Conservation (phyloP, 768 basidiomycete genomes). For the Trametes cinnabarina region DNA sequence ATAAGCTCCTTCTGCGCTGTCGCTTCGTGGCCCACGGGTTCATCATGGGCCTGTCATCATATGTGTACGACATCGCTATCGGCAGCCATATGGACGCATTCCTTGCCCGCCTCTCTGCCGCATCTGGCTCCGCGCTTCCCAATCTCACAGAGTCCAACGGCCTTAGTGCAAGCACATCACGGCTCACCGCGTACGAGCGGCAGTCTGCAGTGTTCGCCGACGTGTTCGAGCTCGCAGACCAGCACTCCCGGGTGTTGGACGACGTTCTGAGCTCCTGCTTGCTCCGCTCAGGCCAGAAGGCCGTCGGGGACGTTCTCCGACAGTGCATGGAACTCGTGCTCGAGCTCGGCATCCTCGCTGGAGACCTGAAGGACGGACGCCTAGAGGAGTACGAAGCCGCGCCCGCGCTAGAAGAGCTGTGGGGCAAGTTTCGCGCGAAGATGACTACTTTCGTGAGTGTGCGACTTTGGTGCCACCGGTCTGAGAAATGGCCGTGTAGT, state of each 20-base stretch:
- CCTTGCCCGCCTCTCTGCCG: conserved; percentile 31
- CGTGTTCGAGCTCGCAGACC: conserved; percentile 66
- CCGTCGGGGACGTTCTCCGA: conserved; percentile 62
- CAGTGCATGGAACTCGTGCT: conserved; percentile 63
- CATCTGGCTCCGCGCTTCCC: neutral
- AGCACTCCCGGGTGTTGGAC: conserved; percentile 69
- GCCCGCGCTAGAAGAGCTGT: conserved; percentile 52
- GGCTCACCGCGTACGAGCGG: neutral
- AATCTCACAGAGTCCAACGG: neutral
- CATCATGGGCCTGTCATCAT: conserved; percentile 60
- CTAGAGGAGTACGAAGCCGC: conserved; percentile 68
- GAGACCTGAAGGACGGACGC: conserved; percentile 52
- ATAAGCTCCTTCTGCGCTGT: conserved; percentile 60
- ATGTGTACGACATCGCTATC: conserved; percentile 81
- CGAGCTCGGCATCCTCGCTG: conserved; percentile 63
- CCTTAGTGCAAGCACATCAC: neutral
- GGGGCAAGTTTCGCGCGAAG: conserved; percentile 50
- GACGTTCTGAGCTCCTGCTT: conserved; percentile 76
- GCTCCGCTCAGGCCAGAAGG: conserved; percentile 63
- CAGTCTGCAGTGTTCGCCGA: conserved; percentile 47
- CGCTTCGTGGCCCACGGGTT: conserved; percentile 75
- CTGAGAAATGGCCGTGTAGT: too few relatives aligned
- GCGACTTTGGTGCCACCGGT: too few relatives aligned
- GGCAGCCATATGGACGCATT: conserved; percentile 74
- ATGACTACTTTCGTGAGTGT: conserved; percentile 57